Base-by-base conservation (phyloP, 108 stramenopile species). In the Pseudonitzschia pungens region DNA sequence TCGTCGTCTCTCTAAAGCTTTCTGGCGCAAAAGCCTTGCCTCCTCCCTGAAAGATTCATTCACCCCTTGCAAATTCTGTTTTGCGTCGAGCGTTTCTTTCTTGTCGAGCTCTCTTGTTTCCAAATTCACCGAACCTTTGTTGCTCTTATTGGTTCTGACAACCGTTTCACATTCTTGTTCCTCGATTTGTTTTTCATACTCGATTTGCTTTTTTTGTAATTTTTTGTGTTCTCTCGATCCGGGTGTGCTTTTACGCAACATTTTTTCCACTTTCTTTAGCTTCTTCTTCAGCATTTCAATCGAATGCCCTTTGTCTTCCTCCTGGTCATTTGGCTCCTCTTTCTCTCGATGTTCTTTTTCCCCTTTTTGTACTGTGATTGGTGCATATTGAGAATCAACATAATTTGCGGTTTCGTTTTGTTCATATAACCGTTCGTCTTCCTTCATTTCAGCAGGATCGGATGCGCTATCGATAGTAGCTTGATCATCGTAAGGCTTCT, bases 161-260 rank as follows among this genome's bases (percentile, higher is more conserved):
- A n/a, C n/a, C 45, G 10, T 48, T 48, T 67, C 44, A 14, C 14
- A 10, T n/a, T 48, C 45, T 48, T 67, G 45, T 8, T 40, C 54
- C 18, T 40, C 44, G 55, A 77, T 50, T 67, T 71, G 62, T 12
- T 24, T 51, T 56, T 66, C 31, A 9, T 77, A 77, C 33, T 77
- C 58, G 16, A 24, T 51, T 18, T 32, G 24, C 59, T 77, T 77
- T 41, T 71, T 71, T n/a, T 62, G 29, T 9, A 71, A 60, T 22
- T 77, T 77, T 54, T 77, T 71, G 70, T 77, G 66, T 20, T 77
- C 70, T 41, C 71, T 77, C 9, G 64, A 44, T 18, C 57, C 70
- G 28, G 57, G 42, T 6, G 42, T 51, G 12, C 43, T 52, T 8
- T 22, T 50, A 0, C 4, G 22, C 56, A 77, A 50, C 57, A 77